Evolutionary conservation across 345 rosid genomes (phyloP), one percentile per base, ranked within the genome.

Genomic region (Lepidium didymum): DNA sequence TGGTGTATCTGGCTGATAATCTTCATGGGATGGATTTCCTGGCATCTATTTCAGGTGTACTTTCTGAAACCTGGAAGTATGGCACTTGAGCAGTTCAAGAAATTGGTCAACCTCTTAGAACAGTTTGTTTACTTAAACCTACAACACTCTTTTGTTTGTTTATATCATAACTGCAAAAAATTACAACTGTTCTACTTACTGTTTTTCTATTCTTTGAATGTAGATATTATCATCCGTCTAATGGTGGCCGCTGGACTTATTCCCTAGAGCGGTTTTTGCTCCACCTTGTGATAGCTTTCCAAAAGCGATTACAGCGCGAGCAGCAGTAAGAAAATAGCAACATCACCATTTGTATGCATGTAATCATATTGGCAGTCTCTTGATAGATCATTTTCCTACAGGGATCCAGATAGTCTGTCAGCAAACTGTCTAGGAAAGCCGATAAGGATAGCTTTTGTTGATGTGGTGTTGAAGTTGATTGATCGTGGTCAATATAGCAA

Each of bases 201-300:
- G 36, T 23, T 70, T 50, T 11, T 75, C 36, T 56, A 67, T 12
- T 63, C 61, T 46, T 64, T 69, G 56, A 45, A 42, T 71, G 53
- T 84, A 94, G 99, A 72, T 91, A 91, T 78, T 94, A 91, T 73
- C 97, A 94, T 78, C 99, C 99, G 16, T 94, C 99, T 56, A 94
- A 91, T 75, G 99, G 99, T 65, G 99, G 99, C 45, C 94, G 97
- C 44, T 94, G 99, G 99, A 94, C 99, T 67, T 91, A 88, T 81
- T 86, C 97, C 62, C 72, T 94, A 87, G 96, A 94, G 80, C 79
- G 92, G 4, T 86, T 91, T 82, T 82, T 94, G 81, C 74, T 87
- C 45, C 62, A 87, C 79, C 77, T 89, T 81, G 99, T 88, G 19
- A 72, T 75, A 49, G 78, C 97, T 52, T 94, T 94, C 81, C 97